Base-by-base conservation (phyloP, 371 early-diverging fungal species). In the Mortierella sp. region DNA sequence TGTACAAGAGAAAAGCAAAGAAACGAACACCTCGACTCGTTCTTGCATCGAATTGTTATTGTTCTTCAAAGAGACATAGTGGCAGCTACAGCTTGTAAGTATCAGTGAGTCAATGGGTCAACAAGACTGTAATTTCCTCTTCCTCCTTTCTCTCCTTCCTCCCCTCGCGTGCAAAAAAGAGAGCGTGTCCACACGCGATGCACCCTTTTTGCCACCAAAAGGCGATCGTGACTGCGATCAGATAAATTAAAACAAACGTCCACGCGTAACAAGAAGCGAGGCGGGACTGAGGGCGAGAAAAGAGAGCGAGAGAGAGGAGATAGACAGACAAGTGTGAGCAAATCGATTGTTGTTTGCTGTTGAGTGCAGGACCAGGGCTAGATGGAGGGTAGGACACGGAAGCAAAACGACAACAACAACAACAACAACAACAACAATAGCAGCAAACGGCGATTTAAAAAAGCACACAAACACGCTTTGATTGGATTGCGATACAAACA, bases 141-240 rank as follows among this genome's bases (percentile, higher is more conserved):
- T 5, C 54, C 6, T n/a, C n/a, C n/a, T 54, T 6, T 53, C 6
- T 53, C 24, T 21, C 54, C n/a, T 24, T 34, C 34, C 16, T 16
- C 2, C 37, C 21, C 34, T 31, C 64, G 64, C 37, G 64, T 61
- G 64, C 34, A 19, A 28, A 34, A 28, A 19, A 5, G n/a, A 61
- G 57, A 3, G 28, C 14, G 57, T 28, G 57, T 13, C 11, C 19
- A 61, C 67, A 67, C 67, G 67, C 67, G 67, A 67, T 67, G 1
- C 31, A 34, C 34, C 67, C 9, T 4, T 67, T 64, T 67, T 67
- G 67, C 67, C 67, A 67, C 67, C 67, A 67, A 67, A 37, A 24
- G 11, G 40, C 40, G 40, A 24, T 11, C 24, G 67, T 67, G 67
- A 67, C 67, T 67, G 67, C 21, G 21, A 61, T 24, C 34, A 24